Conservation (phyloP, 2,329 filamentous ascomycete genomes). For the Cladorrhinum sp. region DNA sequence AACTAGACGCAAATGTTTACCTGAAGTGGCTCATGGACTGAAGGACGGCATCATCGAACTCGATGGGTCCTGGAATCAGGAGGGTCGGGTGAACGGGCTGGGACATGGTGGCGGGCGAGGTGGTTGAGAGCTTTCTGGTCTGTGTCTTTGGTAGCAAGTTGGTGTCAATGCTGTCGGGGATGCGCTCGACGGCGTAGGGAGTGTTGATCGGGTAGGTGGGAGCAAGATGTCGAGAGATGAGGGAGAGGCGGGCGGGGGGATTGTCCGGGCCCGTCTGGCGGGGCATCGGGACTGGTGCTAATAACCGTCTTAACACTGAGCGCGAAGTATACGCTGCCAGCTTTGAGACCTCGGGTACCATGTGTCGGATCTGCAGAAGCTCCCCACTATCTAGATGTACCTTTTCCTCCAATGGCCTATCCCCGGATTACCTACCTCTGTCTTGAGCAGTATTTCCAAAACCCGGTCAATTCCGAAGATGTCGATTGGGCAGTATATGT, state of each 20-base stretch:
- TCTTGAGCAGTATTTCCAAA: background rate
- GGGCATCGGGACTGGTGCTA: slow-evolving; percentile 29
- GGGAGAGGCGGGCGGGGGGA: slow-evolving; percentile 34
- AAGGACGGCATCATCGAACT: slow-evolving; percentile 96
- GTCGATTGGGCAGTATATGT: background rate
- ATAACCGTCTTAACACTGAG: slow-evolving; percentile 26
- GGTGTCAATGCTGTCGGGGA: slow-evolving; percentile 31
- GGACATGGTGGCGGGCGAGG: slow-evolving; percentile 47
- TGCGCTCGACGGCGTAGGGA: slow-evolving; percentile 31
- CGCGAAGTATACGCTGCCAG: slow-evolving; percentile 19
- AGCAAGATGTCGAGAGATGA: slow-evolving; percentile 38
- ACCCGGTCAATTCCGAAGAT: background rate
- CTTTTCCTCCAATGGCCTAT: background rate
- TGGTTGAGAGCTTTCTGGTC: slow-evolving; percentile 30
- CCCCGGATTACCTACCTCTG: background rate
- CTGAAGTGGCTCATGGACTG: slow-evolving; percentile 94
- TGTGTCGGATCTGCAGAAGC: slow-evolving; percentile 12
- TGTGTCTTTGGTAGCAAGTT: slow-evolving; percentile 29
- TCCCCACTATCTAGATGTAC: slow-evolving; percentile 18
- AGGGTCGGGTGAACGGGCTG: slow-evolving; percentile 67
- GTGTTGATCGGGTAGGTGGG: slow-evolving; percentile 33
- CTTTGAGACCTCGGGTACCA: slow-evolving; percentile 25
- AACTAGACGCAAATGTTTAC: slow-evolving; percentile 44
- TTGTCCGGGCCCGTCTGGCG: slow-evolving; percentile 27
- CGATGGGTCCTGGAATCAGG: slow-evolving; percentile 95